Base-by-base conservation (phyloP, 83 land plant genomes). In the Diphasiastrum complanatum region DNA sequence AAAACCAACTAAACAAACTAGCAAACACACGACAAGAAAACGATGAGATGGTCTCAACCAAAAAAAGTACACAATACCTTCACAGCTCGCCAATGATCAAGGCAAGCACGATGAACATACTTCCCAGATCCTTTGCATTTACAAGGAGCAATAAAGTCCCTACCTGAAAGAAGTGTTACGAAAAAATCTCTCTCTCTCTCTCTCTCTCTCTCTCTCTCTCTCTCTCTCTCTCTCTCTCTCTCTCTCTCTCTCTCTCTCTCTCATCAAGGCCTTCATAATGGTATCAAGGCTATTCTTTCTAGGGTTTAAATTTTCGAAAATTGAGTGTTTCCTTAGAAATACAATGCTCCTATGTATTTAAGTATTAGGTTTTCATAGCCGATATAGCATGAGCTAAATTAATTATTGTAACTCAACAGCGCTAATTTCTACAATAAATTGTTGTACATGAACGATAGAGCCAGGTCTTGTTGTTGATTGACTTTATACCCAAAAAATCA, bases 101-200 rank as follows among this genome's bases (percentile, higher is more conserved):
- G 70, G 63, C 97, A 91, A 51, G 79, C 95, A 33, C 97, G 86
- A 32, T 91, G 97, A 8, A 91, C 97, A 65, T 74, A 91, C 68
- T 91, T 91, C 22, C 85, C 76, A 38, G 97, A 88, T 28, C 97
- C 97, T 70, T 87, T 87, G 70, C 97, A 91, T 63, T 85, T 87
- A 72, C 97, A 91, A 47, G 97, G 97, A 24, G 97, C 87, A 51
- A 91, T 87, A 73, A 91, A 87, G 68, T 91, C 97, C 70, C 97
- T 72, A 32, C 97, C 97, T 91, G 82, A 48, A 64, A 65, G 45
- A 40, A 45, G 14, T 46, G 54, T 18, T 41, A n/a, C n/a, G n/a
- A n/a, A n/a, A n/a, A n/a, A n/a, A n/a, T n/a, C n/a, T n/a, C n/a
- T n/a, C n/a, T n/a, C n/a, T n/a, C n/a, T n/a, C n/a, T n/a, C 36